phyloP scores from a whole-genome alignment of 306 rosid species.

The Senna tora region DNA sequence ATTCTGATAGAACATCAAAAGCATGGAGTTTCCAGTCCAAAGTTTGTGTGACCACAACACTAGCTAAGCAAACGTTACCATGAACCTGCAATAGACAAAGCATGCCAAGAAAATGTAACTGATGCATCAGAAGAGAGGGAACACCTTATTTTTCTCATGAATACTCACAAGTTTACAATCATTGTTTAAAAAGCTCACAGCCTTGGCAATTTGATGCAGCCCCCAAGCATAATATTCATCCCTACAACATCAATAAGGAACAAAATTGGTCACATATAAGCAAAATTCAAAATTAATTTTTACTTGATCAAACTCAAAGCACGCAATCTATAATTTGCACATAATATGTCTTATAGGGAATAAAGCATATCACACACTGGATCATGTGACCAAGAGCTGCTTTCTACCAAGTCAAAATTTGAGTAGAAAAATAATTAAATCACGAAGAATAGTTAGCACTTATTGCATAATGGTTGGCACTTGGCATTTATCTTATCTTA shows the following conservation, averaged over 20 bases:
- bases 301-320: slow-evolving; percentile 17
- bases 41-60: slow-evolving; percentile 95
- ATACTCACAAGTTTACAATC: slow-evolving; percentile 95
- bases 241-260: slow-evolving; percentile 52
- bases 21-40: slow-evolving; percentile 99
- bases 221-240: slow-evolving; percentile 99
- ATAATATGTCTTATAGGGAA: slow-evolving; percentile 10
- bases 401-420: not conserved
- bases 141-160: slow-evolving; percentile 16
- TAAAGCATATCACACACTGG: not conserved
- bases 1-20: slow-evolving; percentile 93
- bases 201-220: slow-evolving; percentile 88
- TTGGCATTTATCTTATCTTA: not conserved
- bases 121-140: not conserved
- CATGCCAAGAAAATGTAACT: slow-evolving; percentile 34
- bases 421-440: not conserved
- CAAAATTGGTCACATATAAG: not conserved
- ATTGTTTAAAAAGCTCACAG: slow-evolving; percentile 97
- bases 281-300: slow-evolving; percentile 24
- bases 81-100: slow-evolving; percentile 69
- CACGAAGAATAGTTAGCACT: slow-evolving; percentile 20
- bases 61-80: slow-evolving; percentile 89
- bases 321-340: not conserved
- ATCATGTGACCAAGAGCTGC: not conserved
- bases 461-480: not conserved